These are phyloP conservation scores for Mycosphaerella sp. DNA, from an alignment of 2,329 filamentous ascomycete genomes.

Conservation along the genomic window DNA sequence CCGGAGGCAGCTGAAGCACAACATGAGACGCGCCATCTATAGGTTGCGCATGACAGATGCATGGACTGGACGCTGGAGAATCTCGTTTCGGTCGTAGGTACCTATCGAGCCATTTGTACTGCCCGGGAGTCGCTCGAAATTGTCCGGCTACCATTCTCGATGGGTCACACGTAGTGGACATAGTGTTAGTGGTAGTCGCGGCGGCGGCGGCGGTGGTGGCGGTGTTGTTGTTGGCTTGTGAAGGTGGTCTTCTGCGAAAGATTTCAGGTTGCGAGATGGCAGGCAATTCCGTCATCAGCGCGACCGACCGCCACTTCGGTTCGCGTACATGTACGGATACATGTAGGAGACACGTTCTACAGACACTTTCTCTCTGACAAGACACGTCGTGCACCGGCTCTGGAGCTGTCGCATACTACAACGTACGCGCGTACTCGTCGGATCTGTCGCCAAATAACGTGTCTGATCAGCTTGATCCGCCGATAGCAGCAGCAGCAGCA, in stretches of 20 bases:
- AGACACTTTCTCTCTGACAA: background rate
- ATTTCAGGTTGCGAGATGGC: background rate
- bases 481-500: conserved; percentile 35
- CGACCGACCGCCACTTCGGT: background rate
- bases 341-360: background rate
- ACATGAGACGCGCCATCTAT: background rate
- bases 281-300: background rate
- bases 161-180: too few relatives aligned
- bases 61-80: too few relatives aligned
- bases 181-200: too few relatives aligned
- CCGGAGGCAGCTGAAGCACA: background rate
- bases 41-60: too few relatives aligned
- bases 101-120: too few relatives aligned
- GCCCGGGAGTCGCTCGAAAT: too few relatives aligned
- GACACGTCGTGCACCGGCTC: background rate
- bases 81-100: too few relatives aligned
- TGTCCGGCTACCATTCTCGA: too few relatives aligned
- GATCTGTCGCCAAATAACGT: background rate
- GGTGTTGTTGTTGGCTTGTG: too few relatives aligned
- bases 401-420: background rate
- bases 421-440: background rate
- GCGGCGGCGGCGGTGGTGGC: too few relatives aligned
- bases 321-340: too few relatives aligned
- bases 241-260: too few relatives aligned
- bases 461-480: background rate